phyloP scores from a whole-genome alignment of 2,329 filamentous ascomycete species.

The Pseudomassariella vexata region DNA sequence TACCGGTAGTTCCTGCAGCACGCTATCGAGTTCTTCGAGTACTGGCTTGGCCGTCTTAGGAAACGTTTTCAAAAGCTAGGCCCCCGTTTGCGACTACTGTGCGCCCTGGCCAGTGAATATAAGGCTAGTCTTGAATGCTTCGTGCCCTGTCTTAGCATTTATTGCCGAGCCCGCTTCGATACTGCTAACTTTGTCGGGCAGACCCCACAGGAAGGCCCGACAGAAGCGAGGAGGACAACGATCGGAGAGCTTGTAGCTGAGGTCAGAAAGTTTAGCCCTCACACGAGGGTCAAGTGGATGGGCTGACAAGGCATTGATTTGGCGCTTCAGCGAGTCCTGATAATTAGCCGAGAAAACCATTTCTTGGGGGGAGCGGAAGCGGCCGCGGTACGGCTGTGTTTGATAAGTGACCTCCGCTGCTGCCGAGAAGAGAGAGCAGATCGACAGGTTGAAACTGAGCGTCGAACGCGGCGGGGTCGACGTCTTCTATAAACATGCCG shows the following conservation, averaged over 20 bases:
- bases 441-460: no score
- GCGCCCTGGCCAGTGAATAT: slow-evolving; percentile 19
- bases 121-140: slow-evolving; percentile 8
- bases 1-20: slow-evolving; percentile 6
- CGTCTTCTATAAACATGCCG: no score
- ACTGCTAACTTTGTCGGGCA: no score
- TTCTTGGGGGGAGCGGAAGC: no score
- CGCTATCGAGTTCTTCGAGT: slow-evolving; percentile 12
- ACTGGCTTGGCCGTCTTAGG: slow-evolving; percentile 2
- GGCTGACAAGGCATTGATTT: slow-evolving; percentile 12
- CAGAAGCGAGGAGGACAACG: slow-evolving; percentile 13
- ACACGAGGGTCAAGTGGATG: slow-evolving; percentile 21
- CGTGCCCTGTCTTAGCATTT: not conserved
- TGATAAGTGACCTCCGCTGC: no score
- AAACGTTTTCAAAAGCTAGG: slow-evolving; percentile 8
- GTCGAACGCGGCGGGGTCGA: no score
- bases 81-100: slow-evolving; percentile 19
- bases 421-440: no score
- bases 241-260: slow-evolving; percentile 23
- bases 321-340: slow-evolving; percentile 13
- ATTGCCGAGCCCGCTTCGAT: no score
- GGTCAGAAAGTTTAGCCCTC: slow-evolving; percentile 12
- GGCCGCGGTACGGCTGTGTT: no score
- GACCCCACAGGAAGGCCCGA: slow-evolving; percentile 18
- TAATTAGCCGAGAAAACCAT: slow-evolving; percentile 22